A percentile compares a stretch with the other conserved stretches of the same genome.
These are phyloP conservation scores for Ploettnerulaceae sp. DNA, from an alignment of 2,329 filamentous ascomycete genomes.

Conservation along the genomic window DNA sequence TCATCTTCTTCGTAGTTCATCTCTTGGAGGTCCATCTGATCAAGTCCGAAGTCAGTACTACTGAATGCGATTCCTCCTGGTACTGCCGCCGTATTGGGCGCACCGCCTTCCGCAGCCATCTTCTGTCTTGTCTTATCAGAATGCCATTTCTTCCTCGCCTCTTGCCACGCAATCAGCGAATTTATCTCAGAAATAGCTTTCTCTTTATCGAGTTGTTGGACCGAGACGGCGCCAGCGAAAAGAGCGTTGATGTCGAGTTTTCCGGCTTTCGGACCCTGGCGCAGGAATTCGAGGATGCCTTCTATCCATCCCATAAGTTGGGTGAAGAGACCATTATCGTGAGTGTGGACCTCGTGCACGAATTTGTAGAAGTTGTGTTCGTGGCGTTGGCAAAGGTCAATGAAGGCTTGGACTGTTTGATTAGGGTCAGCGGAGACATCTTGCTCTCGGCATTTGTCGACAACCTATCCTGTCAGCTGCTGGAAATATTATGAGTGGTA, in stretches of 20 bases:
- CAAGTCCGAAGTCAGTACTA: slow-evolving; percentile 82
- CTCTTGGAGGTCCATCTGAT: slow-evolving; percentile 81
- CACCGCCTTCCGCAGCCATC: slow-evolving; percentile 81
- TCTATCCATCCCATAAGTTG: slow-evolving; percentile 98
- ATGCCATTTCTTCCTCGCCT: slow-evolving; percentile 95
- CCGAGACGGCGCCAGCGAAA: slow-evolving; percentile 72
- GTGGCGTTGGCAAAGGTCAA: slow-evolving; percentile 90
- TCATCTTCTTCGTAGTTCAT: slow-evolving; percentile 73
- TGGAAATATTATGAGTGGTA: neutral
- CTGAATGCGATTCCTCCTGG: slow-evolving; percentile 60
- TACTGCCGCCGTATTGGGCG: slow-evolving; percentile 43
- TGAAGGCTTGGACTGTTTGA: slow-evolving; percentile 96
- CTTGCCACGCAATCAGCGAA: slow-evolving; percentile 85
- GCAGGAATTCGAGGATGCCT: slow-evolving; percentile 86
- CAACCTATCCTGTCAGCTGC: slow-evolving; percentile 44
- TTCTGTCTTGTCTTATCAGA: slow-evolving; percentile 96
- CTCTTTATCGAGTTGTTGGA: slow-evolving; percentile 62
- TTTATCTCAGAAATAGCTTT: slow-evolving; percentile 78
- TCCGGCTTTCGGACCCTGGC: slow-evolving; percentile 78
- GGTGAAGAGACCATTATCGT: slow-evolving; percentile 94
- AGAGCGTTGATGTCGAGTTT: slow-evolving; percentile 92
- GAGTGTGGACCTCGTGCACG: slow-evolving; percentile 93
- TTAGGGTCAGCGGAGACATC: slow-evolving; percentile 95
- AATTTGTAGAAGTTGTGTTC: slow-evolving; percentile 99
- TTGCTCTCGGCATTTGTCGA: slow-evolving; percentile 60